These are phyloP conservation scores for Oryza glumipatula DNA, from an alignment of 176 grass and related monocot species.

Conservation along the genomic window DNA sequence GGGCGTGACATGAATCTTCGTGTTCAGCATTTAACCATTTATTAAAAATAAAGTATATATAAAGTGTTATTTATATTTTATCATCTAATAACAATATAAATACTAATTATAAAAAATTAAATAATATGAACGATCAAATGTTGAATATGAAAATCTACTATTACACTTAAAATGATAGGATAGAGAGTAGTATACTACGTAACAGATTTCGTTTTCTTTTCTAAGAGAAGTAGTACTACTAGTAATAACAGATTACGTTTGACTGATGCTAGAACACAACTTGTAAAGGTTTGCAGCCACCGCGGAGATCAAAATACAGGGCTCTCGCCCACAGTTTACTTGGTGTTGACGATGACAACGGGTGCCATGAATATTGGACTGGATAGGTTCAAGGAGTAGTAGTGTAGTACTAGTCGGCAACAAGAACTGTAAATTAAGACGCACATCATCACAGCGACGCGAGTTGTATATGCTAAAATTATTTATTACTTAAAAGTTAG, in stretches of 20 bases:
- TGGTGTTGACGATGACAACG: slow-evolving; percentile 3
- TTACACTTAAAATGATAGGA: too few species aligned
- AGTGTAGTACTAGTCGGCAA: background rate
- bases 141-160: too few species aligned
- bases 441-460: background rate
- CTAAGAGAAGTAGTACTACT: background rate
- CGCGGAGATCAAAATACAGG: background rate
- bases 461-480: background rate
- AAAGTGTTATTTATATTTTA: too few species aligned
- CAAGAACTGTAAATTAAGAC: background rate
- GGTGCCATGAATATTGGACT: background rate
- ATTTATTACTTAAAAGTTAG: background rate
- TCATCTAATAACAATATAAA: too few species aligned
- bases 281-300: background rate
- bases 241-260: background rate
- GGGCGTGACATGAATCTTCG: too few species aligned
- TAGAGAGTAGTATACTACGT: background rate
- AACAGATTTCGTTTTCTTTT: background rate
- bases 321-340: slow-evolving; percentile 10
- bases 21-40: too few species aligned
- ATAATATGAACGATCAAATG: too few species aligned
- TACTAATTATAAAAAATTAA: too few species aligned
- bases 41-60: too few species aligned
- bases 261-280: background rate
- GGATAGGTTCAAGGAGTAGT: slow-evolving; percentile 15